Evolutionary conservation across 306 rosid genomes (phyloP), one percentile per base, ranked within the genome.

Genomic region (Adenanthera pavonina): DNA sequence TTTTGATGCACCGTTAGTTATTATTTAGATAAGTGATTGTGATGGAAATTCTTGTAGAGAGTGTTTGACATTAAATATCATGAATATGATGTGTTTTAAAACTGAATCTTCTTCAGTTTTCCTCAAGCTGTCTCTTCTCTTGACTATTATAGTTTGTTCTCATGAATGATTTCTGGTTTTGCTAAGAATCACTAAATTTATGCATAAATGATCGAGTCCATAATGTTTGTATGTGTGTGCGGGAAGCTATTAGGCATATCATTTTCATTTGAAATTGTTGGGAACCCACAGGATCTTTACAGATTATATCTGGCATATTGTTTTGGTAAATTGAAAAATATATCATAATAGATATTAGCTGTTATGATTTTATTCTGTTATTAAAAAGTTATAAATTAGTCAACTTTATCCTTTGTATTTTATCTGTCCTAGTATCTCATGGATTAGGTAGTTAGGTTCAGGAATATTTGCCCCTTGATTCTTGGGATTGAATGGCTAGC

Each of bases 41-140:
- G 53, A 43, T 36, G 78, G 78, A 80, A 20, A 81, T 38, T 81
- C 20, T 38, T 81, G 34, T 59, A 74, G 36, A 8, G 36, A 60
- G 33, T 19, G 72, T 53, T 72, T 71, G 16, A 70, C 20, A 46
- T 34, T 75, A 52, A 61, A 46, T 56, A 35, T 60, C 71, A 49
- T 15, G 54, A 80, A 69, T 25, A 76, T 62, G 43, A 7, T 34
- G 19, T 73, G 52, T 72, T 81, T 72, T 72, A 25, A 43, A 80
- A 61, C 52, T 34, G 47, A 54, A 66, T 48, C 34, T 49, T 59
- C n/a, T 64, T 20, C 52, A 60, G 17, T 64, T 82, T 8, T 30
- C 20, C 48, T 25, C 60, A 60, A 48, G 69, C 64, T 59, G 41
- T 66, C 14, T n/a, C 9, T n/a, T 70, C 25, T 57, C 73, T 67